Evolutionary conservation across 192 early-diverging fungal genomes (phyloP).

Genomic region (Rhizophagus clarus): DNA sequence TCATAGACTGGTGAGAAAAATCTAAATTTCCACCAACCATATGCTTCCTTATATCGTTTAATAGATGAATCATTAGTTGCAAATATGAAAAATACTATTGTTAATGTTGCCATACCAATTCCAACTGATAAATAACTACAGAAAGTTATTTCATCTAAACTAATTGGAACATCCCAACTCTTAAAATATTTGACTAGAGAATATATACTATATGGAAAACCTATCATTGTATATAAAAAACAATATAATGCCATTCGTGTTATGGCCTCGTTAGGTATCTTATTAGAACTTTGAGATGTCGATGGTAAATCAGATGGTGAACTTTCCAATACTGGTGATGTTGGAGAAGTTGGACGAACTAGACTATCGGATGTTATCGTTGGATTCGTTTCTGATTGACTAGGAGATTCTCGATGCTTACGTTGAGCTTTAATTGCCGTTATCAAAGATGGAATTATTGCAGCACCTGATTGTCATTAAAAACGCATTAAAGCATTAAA

Average conservation of each 20-base stretch:
- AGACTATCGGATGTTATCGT: neutral
- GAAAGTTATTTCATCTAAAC: neutral
- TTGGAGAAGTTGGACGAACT: neutral
- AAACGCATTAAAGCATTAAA: neutral
- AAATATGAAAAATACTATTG: neutral
- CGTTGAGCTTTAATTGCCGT: neutral
- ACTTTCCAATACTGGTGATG: neutral
- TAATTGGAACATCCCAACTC: neutral
- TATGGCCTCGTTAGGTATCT: neutral
- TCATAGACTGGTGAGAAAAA: neutral
- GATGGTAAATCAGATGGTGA: neutral
- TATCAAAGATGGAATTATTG: neutral
- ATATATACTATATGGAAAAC: neutral
- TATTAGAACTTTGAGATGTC: neutral
- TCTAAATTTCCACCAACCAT: neutral
- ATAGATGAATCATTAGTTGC: neutral
- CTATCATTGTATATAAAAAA: neutral
- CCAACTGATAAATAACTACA: neutral
- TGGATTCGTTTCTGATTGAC: neutral
- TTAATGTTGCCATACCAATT: neutral
- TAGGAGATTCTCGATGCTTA: neutral
- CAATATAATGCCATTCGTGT: neutral
- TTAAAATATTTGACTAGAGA: neutral
- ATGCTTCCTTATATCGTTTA: neutral
- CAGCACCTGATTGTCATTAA: neutral